phyloP scores from a whole-genome alignment of 2,329 filamentous ascomycete species.

The Botrytis byssoidea region DNA sequence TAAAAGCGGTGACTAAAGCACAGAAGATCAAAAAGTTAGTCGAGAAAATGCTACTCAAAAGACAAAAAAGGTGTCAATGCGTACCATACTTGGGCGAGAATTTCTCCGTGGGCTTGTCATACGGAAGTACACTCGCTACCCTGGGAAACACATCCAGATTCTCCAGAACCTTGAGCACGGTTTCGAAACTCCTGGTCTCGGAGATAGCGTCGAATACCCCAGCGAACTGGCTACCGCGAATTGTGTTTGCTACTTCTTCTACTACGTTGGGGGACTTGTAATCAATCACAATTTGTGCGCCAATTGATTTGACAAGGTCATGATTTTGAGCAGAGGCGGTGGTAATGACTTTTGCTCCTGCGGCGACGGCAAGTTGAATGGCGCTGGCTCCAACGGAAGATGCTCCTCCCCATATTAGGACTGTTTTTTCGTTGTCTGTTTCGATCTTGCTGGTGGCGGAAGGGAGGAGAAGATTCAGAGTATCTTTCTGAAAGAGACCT shows the following conservation, averaged over 20 bases:
- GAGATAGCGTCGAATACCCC: background rate
- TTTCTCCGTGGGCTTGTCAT: background rate
- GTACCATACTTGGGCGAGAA: background rate
- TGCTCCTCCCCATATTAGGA: background rate
- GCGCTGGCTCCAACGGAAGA: background rate
- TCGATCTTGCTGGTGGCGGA: background rate
- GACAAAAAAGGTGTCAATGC: background rate
- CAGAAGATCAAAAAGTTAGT: background rate
- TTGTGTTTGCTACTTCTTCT: background rate
- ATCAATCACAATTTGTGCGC: background rate
- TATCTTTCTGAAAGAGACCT: background rate
- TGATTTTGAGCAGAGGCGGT: background rate
- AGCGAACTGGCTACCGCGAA: background rate
- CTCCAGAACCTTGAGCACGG: background rate
- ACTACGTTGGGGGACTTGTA: background rate
- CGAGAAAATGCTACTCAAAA: background rate
- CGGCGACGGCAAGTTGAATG: background rate
- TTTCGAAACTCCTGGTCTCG: background rate
- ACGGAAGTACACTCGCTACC: background rate
- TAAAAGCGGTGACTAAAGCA: background rate
- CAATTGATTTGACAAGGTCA: background rate
- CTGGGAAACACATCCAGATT: background rate
- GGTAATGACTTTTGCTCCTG: background rate
- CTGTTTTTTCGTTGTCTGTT: background rate
- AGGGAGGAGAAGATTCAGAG: background rate